Evolutionary conservation across 257 asterid species (phyloP).

Genomic region (Nicotiana sylvestris): DNA sequence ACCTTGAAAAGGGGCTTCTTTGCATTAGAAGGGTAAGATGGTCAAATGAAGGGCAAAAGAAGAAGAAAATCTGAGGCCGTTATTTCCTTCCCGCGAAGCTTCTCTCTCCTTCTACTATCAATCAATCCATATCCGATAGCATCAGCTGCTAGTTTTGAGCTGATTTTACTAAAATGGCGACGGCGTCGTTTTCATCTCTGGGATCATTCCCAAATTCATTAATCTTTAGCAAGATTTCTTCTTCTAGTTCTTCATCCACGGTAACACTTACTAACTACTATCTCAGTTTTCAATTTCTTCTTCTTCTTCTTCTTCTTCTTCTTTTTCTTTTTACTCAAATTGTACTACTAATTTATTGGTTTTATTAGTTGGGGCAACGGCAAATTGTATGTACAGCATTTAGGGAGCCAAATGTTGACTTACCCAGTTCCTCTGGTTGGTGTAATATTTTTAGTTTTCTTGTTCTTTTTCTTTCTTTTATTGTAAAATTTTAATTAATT

Average conservation of each 20-base stretch:
- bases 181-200: conserved; percentile 51
- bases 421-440: conserved; percentile 5
- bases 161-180: conserved; percentile 3
- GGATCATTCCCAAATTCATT: conserved; percentile 30
- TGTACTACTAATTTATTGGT: background rate
- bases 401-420: background rate
- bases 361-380: conserved; percentile 1
- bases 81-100: conserved; percentile 43
- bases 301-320: background rate
- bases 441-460: background rate
- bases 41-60: background rate
- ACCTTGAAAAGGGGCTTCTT: too few relatives aligned
- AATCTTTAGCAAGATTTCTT: conserved; percentile 8
- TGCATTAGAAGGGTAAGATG: background rate
- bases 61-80: conserved; percentile 39
- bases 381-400: background rate
- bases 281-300: background rate
- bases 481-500: background rate
- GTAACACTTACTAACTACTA: background rate
- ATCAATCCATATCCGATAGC: too few relatives aligned
- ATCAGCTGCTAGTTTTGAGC: too few relatives aligned
- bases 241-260: conserved; percentile 13
- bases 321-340: background rate
- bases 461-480: background rate
- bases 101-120: too few relatives aligned